Evolutionary conservation across 371 early-diverging fungal species (phyloP), one percentile per base, ranked within the genome.

Genomic region (Vairimorpha ceranae): DNA sequence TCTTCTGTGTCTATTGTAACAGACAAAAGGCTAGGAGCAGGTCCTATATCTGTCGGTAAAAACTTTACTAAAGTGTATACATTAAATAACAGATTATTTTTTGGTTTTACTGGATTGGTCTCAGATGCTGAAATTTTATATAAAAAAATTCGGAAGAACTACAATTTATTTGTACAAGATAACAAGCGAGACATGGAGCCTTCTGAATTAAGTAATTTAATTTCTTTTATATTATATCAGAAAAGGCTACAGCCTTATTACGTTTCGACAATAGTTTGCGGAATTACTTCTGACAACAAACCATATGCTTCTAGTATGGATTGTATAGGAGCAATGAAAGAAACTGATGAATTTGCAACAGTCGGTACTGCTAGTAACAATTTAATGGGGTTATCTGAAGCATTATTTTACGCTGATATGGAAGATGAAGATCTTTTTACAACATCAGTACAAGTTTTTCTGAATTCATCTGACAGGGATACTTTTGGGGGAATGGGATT

Each of bases 401-500:
- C 90, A 4, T 86, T 99, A 71, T 99, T 92, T 91, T 92, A 93
- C 82, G 93, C 94, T 45, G 88, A 93, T 84, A 87, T 97, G 81
- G 91, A 89, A 67, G 93, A 94, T 17, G 97, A 97, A 78, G 94
- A 95, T 77, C 86, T 99, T 52, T 97, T 97, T 83, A 94, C 94
- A 83, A 90, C 91, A 41, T 89, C 93, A 61, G 90, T 92, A 14
- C 99, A 99, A 82, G 89, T 94, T 6, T 85, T 99, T 73, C 84
- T 99, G 82, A 93, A 90, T 83, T 93, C 96, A 29, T 90, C 94
- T 46, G 97, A 97, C 84, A 89, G 99, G 80, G 95, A 99, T 85
- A 91, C 93, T 33, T 81, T 94, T 64, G 89, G 90, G 76, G 99
- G 99, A 67, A 97, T 97, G 97, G 99, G 99, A 72, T 94, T 92